Base-by-base conservation (phyloP, 805 yeast genomes). In the Yamadazyma sp. region DNA sequence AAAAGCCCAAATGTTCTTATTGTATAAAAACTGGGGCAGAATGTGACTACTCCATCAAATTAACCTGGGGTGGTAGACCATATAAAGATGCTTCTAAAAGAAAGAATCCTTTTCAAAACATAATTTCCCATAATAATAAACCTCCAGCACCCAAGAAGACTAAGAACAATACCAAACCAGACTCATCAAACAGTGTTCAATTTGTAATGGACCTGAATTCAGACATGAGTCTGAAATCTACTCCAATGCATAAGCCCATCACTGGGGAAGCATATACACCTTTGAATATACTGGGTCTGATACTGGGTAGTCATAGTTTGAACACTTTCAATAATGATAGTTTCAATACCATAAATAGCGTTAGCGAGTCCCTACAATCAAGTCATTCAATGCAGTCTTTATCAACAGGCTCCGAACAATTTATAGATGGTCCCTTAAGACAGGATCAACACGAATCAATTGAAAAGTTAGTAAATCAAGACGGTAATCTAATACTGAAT, bases 1-100 rank as follows among this genome's bases (percentile, higher is more conserved):
- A 35, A 13, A 80, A 78, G 49, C 93, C 93, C 0, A 40, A 49
- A 0, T 84, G 94, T 48, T 47, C 70, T 0, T 66, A 72, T 38
- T 84, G 94, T 51, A 26, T 49, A 1, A 76, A 73, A 41, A 55
- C 69, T 2, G 55, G 58, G 1, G 36, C 48, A 7, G 54, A 57
- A 11, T 83, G 93, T 56, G 88, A 82, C 49, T 84, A 83, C 45
- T 62, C 80, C 4, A 47, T 83, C 7, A 74, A 70, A 41, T 60
- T 83, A 21, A 72, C 77, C 0, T 84, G 91, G 91, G 88, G 86
- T 13, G 89, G 89, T 0, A 56, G 88, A 31, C 86, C 86, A 0
- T 74, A 66, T 51, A 75, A 75, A 44, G 62, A 63, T 30, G 53
- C 62, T 3, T 62, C 60, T 50, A 52, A 63, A 44, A 57, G 59